phyloP scores from a whole-genome alignment of 2,329 filamentous ascomycete species.

The Pleoardoris graminearum region DNA sequence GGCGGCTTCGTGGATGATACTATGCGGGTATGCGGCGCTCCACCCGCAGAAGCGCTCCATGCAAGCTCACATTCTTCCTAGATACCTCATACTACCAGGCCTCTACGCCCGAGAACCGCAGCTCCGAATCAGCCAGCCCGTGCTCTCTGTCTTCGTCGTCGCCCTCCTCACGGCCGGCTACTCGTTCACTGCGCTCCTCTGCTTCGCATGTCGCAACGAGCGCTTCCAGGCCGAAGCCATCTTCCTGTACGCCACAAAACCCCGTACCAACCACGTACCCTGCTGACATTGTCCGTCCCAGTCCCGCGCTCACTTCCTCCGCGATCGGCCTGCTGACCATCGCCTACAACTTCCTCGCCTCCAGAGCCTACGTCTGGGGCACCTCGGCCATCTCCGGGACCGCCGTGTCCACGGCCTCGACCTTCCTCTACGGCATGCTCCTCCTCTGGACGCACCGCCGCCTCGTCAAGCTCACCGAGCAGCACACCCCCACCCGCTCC shows the following conservation, averaged over 20 bases:
- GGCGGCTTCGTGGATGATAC: constrained; percentile 51
- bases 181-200: constrained; percentile 53
- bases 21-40: constrained; percentile 49
- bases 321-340: constrained; percentile 53
- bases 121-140: constrained; percentile 46
- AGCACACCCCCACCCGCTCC: constrained; percentile 19
- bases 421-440: constrained; percentile 48
- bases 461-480: constrained; percentile 39
- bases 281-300: constrained; percentile 24
- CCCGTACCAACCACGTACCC: neutral
- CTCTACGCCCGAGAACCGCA: constrained; percentile 49
- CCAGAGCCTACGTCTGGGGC: constrained; percentile 48
- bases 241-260: constrained; percentile 45
- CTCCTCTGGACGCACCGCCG: constrained; percentile 50
- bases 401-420: constrained; percentile 45
- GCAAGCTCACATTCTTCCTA: constrained; percentile 27
- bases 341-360: constrained; percentile 53
- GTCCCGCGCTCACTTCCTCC: constrained; percentile 49
- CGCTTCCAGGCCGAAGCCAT: constrained; percentile 54
- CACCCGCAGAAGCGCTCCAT: constrained; percentile 3
- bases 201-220: constrained; percentile 51
- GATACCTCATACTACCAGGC: constrained; percentile 54
- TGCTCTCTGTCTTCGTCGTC: constrained; percentile 51
- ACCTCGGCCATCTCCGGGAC: constrained; percentile 50
- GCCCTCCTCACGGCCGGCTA: constrained; percentile 54